phyloP scores from a whole-genome alignment of 2,329 filamentous ascomycete species.

The Penicillium sp. region DNA sequence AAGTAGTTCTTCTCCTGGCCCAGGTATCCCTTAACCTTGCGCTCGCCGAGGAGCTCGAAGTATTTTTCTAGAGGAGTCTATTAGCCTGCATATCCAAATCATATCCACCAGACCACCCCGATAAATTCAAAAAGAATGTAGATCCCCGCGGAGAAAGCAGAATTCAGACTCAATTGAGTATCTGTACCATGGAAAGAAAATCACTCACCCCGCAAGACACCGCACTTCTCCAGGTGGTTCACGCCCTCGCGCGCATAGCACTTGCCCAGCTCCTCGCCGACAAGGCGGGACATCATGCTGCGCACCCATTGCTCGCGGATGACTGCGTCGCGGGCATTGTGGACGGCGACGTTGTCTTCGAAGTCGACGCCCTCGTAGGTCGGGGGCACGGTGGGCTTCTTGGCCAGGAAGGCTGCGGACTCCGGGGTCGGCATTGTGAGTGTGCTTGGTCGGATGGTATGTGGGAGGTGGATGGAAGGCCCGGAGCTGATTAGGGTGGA shows the following conservation, averaged over 20 bases:
- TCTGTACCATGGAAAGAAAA: neutral
- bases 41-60: conserved; percentile 61
- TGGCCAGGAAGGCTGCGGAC: conserved; percentile 61
- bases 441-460: neutral
- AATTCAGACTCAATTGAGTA: neutral
- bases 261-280: conserved; percentile 65
- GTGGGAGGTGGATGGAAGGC: neutral
- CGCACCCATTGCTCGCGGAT: conserved; percentile 68
- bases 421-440: conserved; percentile 62
- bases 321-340: conserved; percentile 63
- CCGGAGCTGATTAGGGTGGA: conserved; percentile 3
- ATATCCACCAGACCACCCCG: neutral
- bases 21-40: conserved; percentile 63
- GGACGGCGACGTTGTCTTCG: conserved; percentile 61
- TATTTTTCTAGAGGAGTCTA: conserved; percentile 56
- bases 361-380: conserved; percentile 67
- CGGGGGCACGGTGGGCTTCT: conserved; percentile 64
- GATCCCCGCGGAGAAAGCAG: neutral
- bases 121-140: neutral
- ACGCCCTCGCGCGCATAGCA: conserved; percentile 65
- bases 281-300: conserved; percentile 66
- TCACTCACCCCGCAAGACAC: conserved; percentile 60
- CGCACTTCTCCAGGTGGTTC: conserved; percentile 68
- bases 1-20: conserved; percentile 64
- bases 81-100: conserved; percentile 7